Evolutionary conservation across 129 eudicot genomes (phyloP).

Genomic region (Calendula officinalis): DNA sequence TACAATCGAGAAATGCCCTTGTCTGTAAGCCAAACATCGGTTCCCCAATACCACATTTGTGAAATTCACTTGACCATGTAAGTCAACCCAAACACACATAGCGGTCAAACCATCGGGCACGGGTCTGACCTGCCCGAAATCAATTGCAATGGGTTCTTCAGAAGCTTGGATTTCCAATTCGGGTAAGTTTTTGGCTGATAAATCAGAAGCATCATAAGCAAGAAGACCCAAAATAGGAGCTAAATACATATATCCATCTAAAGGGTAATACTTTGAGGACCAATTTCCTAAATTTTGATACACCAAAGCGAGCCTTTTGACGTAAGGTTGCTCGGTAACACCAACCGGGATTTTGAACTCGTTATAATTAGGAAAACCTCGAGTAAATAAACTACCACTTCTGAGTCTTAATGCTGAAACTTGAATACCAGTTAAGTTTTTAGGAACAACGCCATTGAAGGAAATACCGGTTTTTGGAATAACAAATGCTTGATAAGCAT

Average conservation of each 20-base stretch:
- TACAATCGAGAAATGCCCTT: slow-evolving; percentile 84
- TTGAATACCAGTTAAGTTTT: slow-evolving; percentile 61
- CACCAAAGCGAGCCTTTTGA: slow-evolving; percentile 66
- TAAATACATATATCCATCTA: slow-evolving; percentile 50
- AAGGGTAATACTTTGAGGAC: slow-evolving; percentile 54
- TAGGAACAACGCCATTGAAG: slow-evolving; percentile 54
- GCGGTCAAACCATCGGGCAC: slow-evolving; percentile 42
- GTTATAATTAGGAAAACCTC: slow-evolving; percentile 51
- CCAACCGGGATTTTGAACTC: slow-evolving; percentile 66
- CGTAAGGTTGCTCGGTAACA: slow-evolving; percentile 51
- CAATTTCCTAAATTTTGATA: slow-evolving; percentile 75
- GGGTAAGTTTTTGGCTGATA: slow-evolving; percentile 42
- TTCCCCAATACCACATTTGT: slow-evolving; percentile 49
- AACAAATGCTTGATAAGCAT: slow-evolving; percentile 57
- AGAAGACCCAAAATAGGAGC: slow-evolving; percentile 80
- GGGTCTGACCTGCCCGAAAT: slow-evolving; percentile 41
- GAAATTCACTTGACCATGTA: slow-evolving; percentile 51
- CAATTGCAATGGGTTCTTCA: slow-evolving; percentile 44
- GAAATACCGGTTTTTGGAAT: slow-evolving; percentile 56
- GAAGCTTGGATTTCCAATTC: slow-evolving; percentile 54
- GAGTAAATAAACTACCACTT: slow-evolving; percentile 61
- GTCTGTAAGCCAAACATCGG: slow-evolving; percentile 48
- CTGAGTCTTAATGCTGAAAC: slow-evolving; percentile 71
- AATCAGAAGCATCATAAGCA: slow-evolving; percentile 60
- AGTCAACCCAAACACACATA: slow-evolving; percentile 54